These are phyloP conservation scores for Neurospora sp. DNA, from an alignment of 495 filamentous ascomycete species.

Conservation along the genomic window DNA sequence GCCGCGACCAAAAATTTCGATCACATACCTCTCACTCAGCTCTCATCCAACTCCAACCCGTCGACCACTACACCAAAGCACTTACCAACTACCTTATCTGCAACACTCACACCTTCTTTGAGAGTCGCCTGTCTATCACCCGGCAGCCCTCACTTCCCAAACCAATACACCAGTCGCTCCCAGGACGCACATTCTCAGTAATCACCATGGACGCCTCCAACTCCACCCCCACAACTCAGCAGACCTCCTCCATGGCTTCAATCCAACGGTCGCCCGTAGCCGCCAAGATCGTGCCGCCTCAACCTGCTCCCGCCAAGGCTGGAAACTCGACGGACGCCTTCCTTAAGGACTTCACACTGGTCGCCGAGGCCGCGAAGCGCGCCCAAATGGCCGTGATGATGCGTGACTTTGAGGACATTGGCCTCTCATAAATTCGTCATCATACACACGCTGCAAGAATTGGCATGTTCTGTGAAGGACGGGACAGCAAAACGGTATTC, in stretches of 20 bases:
- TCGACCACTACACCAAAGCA: not conserved
- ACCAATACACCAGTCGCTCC: not conserved
- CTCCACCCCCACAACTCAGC: slow-evolving; percentile 19
- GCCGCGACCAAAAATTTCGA: not conserved
- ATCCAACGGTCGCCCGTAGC: slow-evolving; percentile 14
- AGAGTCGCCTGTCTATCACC: not conserved
- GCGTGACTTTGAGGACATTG: slow-evolving; percentile 68
- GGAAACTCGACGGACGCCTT: slow-evolving; percentile 49
- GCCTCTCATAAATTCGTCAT: slow-evolving; percentile 31
- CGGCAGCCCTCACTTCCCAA: not conserved
- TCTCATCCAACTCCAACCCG: not conserved
- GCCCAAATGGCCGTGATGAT: slow-evolving; percentile 81
- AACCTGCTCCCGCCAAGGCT: slow-evolving; percentile 16
- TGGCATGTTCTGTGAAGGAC: not conserved
- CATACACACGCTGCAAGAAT: not conserved
- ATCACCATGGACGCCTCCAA: slow-evolving; percentile 29
- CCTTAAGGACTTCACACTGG: slow-evolving; percentile 69
- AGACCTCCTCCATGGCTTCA: slow-evolving; percentile 18
- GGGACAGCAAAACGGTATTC: not conserved
- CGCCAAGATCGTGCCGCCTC: slow-evolving; percentile 25
- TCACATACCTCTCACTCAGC: not conserved
- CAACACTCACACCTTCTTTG: not conserved
- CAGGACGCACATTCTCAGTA: not conserved
- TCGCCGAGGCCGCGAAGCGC: slow-evolving; percentile 91
- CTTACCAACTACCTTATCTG: not conserved